Conservation (phyloP, 176 grass and related monocot species). For the Oryza officinalis region DNA sequence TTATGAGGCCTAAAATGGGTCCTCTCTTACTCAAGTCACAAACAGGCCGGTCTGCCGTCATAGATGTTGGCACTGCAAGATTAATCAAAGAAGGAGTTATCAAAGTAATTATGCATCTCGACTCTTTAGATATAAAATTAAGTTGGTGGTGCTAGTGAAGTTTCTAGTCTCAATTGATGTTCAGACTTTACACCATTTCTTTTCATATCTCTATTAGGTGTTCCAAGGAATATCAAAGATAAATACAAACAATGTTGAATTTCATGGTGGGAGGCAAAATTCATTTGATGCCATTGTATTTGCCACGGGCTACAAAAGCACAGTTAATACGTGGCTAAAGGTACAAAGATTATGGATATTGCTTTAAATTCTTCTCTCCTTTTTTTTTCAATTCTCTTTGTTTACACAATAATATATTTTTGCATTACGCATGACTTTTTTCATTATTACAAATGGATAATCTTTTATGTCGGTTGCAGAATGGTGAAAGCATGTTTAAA, state of each 20-base stretch:
- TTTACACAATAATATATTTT: too few species aligned
- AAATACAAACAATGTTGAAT: neutral
- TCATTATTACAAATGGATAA: neutral
- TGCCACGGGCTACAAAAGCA: conserved; percentile 57
- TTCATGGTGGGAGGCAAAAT: neutral
- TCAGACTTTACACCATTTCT: neutral
- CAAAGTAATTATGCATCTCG: conserved; percentile 3
- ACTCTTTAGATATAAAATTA: neutral
- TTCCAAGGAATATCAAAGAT: neutral
- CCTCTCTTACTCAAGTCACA: conserved; percentile 26
- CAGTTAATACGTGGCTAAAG: conserved; percentile 44
- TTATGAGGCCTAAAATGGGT: conserved; percentile 30
- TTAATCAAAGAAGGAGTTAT: conserved; percentile 40
- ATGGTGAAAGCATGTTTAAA: neutral
- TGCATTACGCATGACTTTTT: neutral
- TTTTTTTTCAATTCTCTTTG: neutral
- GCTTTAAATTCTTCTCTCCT: too few species aligned
- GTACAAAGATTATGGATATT: neutral
- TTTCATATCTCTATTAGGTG: neutral
- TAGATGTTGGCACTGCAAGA: conserved; percentile 40
- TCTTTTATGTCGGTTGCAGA: neutral
- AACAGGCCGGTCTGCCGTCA: conserved; percentile 14
- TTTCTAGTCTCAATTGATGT: neutral
- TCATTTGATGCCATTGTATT: conserved; percentile 42
- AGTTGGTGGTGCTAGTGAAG: too few species aligned